Percentiles rank a stretch among this genome's conserved stretches.
Evolutionary conservation across 345 rosid species (phyloP).

Genomic region (Eucalyptus erythrocorys): DNA sequence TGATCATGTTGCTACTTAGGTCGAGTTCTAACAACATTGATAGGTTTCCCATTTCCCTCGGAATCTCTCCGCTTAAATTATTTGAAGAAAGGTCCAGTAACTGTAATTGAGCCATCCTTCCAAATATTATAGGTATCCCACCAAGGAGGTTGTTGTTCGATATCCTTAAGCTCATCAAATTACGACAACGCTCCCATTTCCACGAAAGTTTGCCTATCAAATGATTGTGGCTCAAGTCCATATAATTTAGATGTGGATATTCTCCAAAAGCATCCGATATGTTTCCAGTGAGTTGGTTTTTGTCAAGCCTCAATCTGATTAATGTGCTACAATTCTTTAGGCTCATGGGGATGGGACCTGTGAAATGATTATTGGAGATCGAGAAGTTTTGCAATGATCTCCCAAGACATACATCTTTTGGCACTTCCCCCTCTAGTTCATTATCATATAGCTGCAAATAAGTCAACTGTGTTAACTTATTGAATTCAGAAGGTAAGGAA

Average conservation of each 20-base stretch:
- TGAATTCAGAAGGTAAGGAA: not conserved
- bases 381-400: not conserved
- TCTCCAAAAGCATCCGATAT: not conserved
- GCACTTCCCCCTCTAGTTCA: not conserved
- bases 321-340: not conserved
- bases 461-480: not conserved
- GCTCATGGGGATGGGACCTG: not conserved
- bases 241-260: not conserved
- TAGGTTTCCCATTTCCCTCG: not conserved
- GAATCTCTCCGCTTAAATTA: not conserved
- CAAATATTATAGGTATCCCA: not conserved
- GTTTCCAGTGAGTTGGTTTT: not conserved
- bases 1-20: not conserved
- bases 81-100: not conserved
- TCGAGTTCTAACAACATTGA: not conserved
- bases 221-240: not conserved
- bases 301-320: not conserved
- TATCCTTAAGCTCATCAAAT: not conserved
- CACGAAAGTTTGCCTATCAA: not conserved
- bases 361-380: not conserved
- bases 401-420: not conserved
- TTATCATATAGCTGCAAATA: rapidly evolving
- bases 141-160: rapidly evolving
- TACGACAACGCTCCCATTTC: not conserved
- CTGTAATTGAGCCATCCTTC: not conserved